phyloP scores from a whole-genome alignment of 805 yeast species.

The Hanseniaspora lachancei region DNA sequence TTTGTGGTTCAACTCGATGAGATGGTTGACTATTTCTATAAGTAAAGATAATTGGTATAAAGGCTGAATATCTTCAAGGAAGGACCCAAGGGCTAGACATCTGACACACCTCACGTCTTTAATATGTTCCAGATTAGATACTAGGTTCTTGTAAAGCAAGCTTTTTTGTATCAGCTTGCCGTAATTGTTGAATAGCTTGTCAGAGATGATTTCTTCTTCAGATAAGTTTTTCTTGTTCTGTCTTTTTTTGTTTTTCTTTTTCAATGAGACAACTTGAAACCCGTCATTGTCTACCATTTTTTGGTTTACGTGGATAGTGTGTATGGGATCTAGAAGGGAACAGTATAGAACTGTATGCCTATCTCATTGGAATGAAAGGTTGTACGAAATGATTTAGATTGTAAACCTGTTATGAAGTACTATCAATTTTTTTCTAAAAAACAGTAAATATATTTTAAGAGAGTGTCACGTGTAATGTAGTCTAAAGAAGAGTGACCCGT shows the following conservation, averaged over 20 bases:
- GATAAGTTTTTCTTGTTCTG: background rate
- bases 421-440: no score
- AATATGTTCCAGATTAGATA: conserved; percentile 15
- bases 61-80: conserved; percentile 45
- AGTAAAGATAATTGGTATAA: conserved; percentile 54
- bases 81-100: conserved; percentile 63
- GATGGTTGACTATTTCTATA: conserved; percentile 28
- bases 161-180: conserved; percentile 21
- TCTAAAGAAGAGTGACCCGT: no score
- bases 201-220: conserved; percentile 8
- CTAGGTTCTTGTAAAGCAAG: conserved; percentile 22
- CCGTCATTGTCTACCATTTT: conserved; percentile 5
- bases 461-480: no score
- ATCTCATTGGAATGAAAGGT: background rate
- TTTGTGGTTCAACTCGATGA: conserved; percentile 12
- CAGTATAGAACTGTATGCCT: background rate
- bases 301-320: background rate
- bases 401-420: no score
- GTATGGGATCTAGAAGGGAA: no score
- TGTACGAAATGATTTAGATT: no score
- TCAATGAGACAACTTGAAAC: conserved; percentile 3
- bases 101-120: conserved; percentile 30
- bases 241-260: background rate
- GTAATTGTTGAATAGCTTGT: conserved; percentile 14
- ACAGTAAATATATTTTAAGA: no score